Evolutionary conservation across 257 asterid species (phyloP), one percentile per base, ranked within the genome.

Genomic region (Vinca minor): DNA sequence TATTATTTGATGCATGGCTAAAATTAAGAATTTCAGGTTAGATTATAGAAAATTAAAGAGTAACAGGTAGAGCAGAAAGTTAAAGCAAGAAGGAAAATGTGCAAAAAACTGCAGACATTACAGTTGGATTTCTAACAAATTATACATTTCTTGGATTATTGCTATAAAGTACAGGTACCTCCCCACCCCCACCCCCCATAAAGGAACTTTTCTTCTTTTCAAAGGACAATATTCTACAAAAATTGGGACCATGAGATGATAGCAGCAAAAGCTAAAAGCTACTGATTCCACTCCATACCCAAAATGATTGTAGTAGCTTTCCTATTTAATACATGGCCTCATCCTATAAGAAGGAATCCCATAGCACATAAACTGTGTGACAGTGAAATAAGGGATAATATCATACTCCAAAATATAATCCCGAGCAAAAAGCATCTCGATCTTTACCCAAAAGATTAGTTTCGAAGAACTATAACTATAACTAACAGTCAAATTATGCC

Each of bases 1-100:
- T 93, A 75, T 93, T 93, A 69, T 93, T 93, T 42, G 99, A 93
- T 75, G 99, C 68, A 77, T 93, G 99, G 76, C 99, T 93, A 95
- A 77, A 76, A 20, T 45, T 10, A 55, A 55, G 47, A 20, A 63
- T 58, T 70, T 59, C 62, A 63, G 63, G 81, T 73, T 63, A 73
- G 75, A 48, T 36, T 15, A 41, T 14, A 4, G 25, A n/a, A 8
- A 55, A 63, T 44, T 18, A 35, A 64, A 64, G 2, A 21, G 26
- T 5, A 13, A 13, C 4, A 14, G 17, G 0, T n/a, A 44, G 39
- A 64, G 18, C 31, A 10, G 12, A 59, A 38, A 8, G 28, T 32
- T 3, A 35, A 10, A n/a, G 47, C 21, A 14, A n/a, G 29, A 13
- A 6, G 47, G 42, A 35, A n/a, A n/a, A 5, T 31, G 47, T 55